Percentiles rank a stretch among this genome's conserved stretches.
Conservation (phyloP, 495 filamentous ascomycete genomes). For the Rhypophila decipiens region DNA sequence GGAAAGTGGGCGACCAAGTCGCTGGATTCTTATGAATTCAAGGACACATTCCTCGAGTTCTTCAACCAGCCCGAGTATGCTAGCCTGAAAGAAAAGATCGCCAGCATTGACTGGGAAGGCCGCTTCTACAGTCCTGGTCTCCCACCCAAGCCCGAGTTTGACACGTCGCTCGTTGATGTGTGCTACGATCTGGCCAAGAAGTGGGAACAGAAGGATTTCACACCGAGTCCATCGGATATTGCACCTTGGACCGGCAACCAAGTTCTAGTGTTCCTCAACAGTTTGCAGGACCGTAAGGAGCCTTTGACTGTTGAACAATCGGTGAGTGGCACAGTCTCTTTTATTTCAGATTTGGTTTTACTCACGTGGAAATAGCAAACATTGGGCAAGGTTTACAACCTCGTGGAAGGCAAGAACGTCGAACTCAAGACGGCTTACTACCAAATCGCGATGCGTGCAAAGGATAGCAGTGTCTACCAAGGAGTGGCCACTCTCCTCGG, state of each 20-base stretch:
- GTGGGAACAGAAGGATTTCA: conserved; percentile 64
- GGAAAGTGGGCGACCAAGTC: conserved; percentile 71
- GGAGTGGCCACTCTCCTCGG: conserved; percentile 69
- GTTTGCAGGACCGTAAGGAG: conserved; percentile 55
- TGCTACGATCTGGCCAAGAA: conserved; percentile 76
- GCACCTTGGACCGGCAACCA: conserved; percentile 74
- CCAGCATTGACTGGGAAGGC: conserved; percentile 75
- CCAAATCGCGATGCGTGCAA: conserved; percentile 67
- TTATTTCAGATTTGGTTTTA: not conserved
- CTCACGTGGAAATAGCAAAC: conserved; percentile 32
- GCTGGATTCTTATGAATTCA: conserved; percentile 89
- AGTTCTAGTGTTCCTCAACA: conserved; percentile 81
- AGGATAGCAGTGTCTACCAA: conserved; percentile 57
- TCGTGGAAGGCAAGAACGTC: conserved; percentile 65
- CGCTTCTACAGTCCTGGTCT: conserved; percentile 82
- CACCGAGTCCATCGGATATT: conserved; percentile 62
- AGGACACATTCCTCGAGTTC: conserved; percentile 76
- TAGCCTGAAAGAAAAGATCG: conserved; percentile 58
- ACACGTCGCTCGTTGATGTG: conserved; percentile 78
- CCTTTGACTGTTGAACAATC: conserved; percentile 57
- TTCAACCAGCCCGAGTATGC: conserved; percentile 59
- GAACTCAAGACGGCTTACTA: conserved; percentile 78
- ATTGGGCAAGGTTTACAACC: conserved; percentile 67
- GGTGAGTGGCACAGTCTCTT: conserved; percentile 11
- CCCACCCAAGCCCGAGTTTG: conserved; percentile 84